Percentiles rank a stretch among this genome's conserved stretches.
phyloP scores from a whole-genome alignment of 2,329 filamentous ascomycete species.

The Colletotrichum somersetense region DNA sequence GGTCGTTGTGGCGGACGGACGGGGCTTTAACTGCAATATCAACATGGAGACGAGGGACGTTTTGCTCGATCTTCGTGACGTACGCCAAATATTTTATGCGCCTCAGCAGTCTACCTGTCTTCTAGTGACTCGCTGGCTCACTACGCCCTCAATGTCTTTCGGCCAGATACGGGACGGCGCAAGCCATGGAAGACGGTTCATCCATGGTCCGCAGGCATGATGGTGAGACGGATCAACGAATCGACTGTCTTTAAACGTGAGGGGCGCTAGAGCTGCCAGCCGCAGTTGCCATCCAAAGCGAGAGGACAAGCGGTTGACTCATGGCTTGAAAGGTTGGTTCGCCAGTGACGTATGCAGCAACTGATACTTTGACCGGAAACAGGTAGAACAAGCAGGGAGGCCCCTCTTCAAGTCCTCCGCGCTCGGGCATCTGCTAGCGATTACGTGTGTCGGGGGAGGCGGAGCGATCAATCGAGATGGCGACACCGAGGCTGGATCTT shows the following conservation, averaged over 20 bases:
- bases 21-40: neutral
- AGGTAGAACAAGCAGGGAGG: conserved; percentile 9
- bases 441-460: conserved; percentile 13
- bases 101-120: conserved; percentile 2
- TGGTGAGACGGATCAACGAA: conserved; percentile 29
- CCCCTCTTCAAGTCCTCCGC: neutral
- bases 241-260: neutral
- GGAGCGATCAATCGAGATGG: conserved; percentile 18
- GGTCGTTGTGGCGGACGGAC: neutral
- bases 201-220: conserved; percentile 7
- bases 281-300: conserved; percentile 24
- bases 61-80: conserved; percentile 20
- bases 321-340: neutral
- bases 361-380: neutral
- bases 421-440: conserved; percentile 7
- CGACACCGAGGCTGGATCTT: neutral
- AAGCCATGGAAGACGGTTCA: conserved; percentile 20
- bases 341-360: conserved; percentile 4
- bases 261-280: conserved; percentile 2
- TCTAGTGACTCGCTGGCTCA: conserved; percentile 1
- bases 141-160: conserved; percentile 1
- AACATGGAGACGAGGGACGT: neutral
- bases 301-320: neutral
- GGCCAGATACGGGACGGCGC: conserved; percentile 29
- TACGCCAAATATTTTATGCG: conserved; percentile 5